Percentiles rank a stretch among this genome's conserved stretches.
Conservation (phyloP, 768 basidiomycete species). For the Clavaria fumosa region DNA sequence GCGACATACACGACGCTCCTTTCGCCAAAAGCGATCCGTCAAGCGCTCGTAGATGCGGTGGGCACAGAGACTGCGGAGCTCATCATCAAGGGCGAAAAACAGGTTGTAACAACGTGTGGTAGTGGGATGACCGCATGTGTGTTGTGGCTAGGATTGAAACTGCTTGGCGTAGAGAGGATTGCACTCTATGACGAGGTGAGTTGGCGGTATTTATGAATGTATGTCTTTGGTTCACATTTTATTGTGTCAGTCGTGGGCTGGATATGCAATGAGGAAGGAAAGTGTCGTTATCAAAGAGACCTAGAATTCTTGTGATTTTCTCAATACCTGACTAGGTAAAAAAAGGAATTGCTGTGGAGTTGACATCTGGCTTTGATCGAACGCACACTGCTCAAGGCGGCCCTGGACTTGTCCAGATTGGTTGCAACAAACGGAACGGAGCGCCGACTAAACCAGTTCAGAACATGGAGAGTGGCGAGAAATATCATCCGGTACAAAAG, state of each 20-base stretch:
- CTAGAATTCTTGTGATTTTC: not conserved
- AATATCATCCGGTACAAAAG: too few species aligned
- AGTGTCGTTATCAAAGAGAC: constrained; percentile 63
- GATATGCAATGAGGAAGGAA: constrained; percentile 64
- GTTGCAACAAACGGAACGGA: too few species aligned
- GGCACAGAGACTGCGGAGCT: constrained; percentile 39
- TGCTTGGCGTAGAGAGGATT: constrained; percentile 43
- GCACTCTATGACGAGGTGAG: constrained; percentile 91
- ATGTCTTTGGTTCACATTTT: constrained; percentile 6
- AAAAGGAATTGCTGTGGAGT: too few species aligned
- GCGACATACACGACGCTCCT: constrained; percentile 44
- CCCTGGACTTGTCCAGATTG: too few species aligned
- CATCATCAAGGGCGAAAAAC: constrained; percentile 42
- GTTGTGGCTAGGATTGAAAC: constrained; percentile 82
- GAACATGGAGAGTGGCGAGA: too few species aligned
- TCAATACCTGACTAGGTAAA: too few species aligned
- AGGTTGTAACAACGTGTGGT: constrained; percentile 71
- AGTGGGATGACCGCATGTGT: constrained; percentile 98
- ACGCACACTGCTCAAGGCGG: too few species aligned
- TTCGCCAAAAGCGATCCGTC: constrained; percentile 38
- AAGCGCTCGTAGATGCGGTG: constrained; percentile 45
- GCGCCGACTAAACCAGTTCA: too few species aligned
- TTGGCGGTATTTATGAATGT: constrained; percentile 7
- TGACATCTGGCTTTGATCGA: too few species aligned
- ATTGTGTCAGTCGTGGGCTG: constrained; percentile 87